Conservation (phyloP, 2,329 filamentous ascomycete species). For the Leptographium wingfieldii region DNA sequence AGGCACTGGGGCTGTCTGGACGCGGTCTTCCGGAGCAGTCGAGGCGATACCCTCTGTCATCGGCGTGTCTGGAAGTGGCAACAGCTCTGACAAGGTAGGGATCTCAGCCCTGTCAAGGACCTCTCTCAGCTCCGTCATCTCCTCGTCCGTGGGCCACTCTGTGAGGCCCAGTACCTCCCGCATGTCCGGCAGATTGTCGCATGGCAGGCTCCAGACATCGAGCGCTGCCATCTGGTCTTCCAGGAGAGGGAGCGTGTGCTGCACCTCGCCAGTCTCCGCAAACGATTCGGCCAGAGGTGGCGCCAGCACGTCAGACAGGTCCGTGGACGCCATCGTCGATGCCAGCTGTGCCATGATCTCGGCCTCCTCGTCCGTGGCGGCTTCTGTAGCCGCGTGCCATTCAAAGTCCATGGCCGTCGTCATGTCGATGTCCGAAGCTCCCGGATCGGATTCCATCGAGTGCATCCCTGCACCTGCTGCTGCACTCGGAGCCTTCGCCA, state of each 20-base stretch:
- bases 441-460: background rate
- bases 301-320: background rate
- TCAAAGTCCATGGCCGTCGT: background rate
- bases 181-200: background rate
- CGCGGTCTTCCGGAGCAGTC: background rate
- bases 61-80: background rate
- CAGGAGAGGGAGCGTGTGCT: background rate
- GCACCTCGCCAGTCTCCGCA: background rate
- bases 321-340: background rate
- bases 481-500: background rate
- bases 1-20: background rate
- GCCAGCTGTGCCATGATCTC: background rate
- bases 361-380: background rate
- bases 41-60: background rate
- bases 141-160: background rate
- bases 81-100: background rate
- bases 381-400: background rate
- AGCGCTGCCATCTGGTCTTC: background rate
- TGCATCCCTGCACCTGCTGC: background rate
- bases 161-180: background rate
- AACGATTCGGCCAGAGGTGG: background rate
- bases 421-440: background rate
- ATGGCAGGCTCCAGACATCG: background rate
- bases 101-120: background rate
- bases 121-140: background rate